Conservation (phyloP, 2,329 filamentous ascomycete species). For the Fusarium irregulare region DNA sequence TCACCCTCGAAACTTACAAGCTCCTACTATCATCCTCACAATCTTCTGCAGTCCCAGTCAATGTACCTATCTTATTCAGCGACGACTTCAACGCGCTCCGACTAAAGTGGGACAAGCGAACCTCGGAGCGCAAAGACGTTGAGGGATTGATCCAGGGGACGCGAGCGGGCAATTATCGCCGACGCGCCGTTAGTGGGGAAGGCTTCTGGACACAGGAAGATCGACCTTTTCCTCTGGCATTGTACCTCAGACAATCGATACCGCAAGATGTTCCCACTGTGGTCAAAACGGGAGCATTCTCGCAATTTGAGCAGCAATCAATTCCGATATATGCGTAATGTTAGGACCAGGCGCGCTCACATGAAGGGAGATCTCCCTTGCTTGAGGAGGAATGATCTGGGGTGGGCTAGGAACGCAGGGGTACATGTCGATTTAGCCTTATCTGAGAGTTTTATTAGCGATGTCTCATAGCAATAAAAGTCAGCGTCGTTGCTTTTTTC, state of each 20-base stretch:
- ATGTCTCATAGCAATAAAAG: constrained; percentile 1
- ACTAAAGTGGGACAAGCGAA: constrained; percentile 44
- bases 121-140: constrained; percentile 37
- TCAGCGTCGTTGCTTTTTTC: not conserved
- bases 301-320: constrained; percentile 4
- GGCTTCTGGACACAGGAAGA: constrained; percentile 40
- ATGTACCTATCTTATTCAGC: constrained; percentile 35
- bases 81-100: constrained; percentile 43
- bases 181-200: constrained; percentile 36
- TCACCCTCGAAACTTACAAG: constrained; percentile 42
- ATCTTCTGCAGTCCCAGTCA: not conserved
- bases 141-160: constrained; percentile 35
- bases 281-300: not conserved
- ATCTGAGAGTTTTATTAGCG: constrained; percentile 11
- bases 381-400: not conserved
- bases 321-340: constrained; percentile 26
- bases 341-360: too few species aligned
- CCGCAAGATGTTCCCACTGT: not conserved
- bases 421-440: constrained; percentile 4
- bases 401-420: constrained; percentile 9
- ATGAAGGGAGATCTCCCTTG: constrained; percentile 5
- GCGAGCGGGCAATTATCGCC: constrained; percentile 27
- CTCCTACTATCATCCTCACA: constrained; percentile 18
- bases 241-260: constrained; percentile 38
- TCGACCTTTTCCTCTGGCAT: constrained; percentile 39